Evolutionary conservation across 2,329 filamentous ascomycete genomes (phyloP).

Genomic region (Verticillium dahliae): DNA sequence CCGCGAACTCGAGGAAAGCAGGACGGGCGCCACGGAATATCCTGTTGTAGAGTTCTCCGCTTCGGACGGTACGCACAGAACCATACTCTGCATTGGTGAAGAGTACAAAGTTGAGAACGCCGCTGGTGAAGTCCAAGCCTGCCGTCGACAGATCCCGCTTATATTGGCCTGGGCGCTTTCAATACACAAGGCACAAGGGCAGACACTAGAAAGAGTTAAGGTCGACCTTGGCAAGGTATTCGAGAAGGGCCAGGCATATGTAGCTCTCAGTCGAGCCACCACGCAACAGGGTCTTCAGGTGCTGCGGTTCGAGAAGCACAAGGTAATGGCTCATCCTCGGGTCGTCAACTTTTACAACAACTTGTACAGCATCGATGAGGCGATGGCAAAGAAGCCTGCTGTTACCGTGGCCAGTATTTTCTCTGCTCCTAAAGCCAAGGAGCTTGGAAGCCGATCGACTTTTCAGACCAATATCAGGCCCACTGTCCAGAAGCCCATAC

Average conservation of each 20-base stretch:
- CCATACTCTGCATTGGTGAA: constrained; percentile 78
- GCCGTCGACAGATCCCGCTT: constrained; percentile 73
- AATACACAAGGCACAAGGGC: constrained; percentile 96
- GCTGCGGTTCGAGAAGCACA: constrained; percentile 76
- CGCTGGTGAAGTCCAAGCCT: constrained; percentile 87
- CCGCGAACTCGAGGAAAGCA: constrained; percentile 35
- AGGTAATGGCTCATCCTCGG: constrained; percentile 88
- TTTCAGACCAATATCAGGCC: constrained; percentile 5
- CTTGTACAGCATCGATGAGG: constrained; percentile 65
- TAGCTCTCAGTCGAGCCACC: constrained; percentile 88
- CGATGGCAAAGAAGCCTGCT: constrained; percentile 22
- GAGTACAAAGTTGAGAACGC: constrained; percentile 97
- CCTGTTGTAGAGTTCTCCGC: constrained; percentile 81
- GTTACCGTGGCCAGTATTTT: constrained; percentile 32
- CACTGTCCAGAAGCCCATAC: constrained; percentile 7
- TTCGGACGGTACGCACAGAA: constrained; percentile 68
- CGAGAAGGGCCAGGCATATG: constrained; percentile 96
- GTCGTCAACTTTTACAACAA: constrained; percentile 83
- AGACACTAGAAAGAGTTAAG: constrained; percentile 88
- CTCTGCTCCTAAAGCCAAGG: constrained; percentile 20
- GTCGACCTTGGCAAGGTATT: constrained; percentile 90
- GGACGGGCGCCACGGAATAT: constrained; percentile 42
- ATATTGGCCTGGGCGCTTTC: constrained; percentile 96
- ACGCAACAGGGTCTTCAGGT: constrained; percentile 84
- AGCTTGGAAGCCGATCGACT: constrained; percentile 10